Evolutionary conservation across 75 land plant genomes (phyloP), one percentile per base, ranked within the genome.

Genomic region (Selaginella moellendorffii): DNA sequence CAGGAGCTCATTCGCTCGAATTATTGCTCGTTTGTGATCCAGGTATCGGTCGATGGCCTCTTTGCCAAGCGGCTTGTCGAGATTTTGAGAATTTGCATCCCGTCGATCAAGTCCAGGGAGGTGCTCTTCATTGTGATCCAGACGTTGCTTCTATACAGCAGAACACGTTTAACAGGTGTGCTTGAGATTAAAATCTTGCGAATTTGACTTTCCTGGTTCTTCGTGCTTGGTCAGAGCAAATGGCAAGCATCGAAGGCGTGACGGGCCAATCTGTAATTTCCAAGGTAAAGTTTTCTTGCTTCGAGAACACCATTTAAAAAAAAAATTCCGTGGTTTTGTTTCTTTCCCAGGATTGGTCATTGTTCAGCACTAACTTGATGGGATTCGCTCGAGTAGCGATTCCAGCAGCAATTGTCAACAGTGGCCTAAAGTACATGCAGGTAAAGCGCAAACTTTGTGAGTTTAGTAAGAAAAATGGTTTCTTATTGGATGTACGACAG

Each of bases 391-490:
- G 63, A 36, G 63, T 69, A 59, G 31, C 74, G 14, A 24, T 69
- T 27, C 74, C 74, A 53, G 65, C 74, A 31, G 74, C 74, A 14
- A 19, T 68, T 30, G 74, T 72, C 69, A 72, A 72, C 65, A 72
- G 74, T 68, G 74, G 74, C 30, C 51, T 72, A 53, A 72, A 72
- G 63, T 61, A 70, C 42, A 61, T 72, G 72, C 65, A 69, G 64
- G 74, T 72, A 31, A 58, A 17, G 5, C 36, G 19, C 27, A 21
- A 9, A 26, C 23, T 8, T 25, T 9, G 14, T 52, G 61, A 22
- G 22, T 52, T 20, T 65, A 1, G 52, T 65, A 24, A 36, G 53
- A 51, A 46, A 23, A 36, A 36, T 17, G 0, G 23, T 26, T 14
- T 27, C 17, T 51, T 54, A 46, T 69, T 24, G 21, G 2, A 21